These are phyloP conservation scores for Cladochytrium replicatum DNA, from an alignment of 192 early-diverging fungal genomes.

Conservation along the genomic window DNA sequence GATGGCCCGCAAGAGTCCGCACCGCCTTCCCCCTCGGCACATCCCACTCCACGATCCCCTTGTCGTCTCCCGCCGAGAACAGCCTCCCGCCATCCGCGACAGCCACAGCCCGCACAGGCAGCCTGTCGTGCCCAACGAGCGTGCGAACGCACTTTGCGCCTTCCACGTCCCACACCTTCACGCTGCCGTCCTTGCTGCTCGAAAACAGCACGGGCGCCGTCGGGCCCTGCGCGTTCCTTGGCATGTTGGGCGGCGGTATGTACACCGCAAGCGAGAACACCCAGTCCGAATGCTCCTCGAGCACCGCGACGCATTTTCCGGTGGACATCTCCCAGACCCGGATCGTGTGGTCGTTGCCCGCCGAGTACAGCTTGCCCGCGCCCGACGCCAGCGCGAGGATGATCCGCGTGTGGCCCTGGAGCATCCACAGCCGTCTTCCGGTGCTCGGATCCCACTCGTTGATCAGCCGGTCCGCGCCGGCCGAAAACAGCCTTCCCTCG, in stretches of 20 bases:
- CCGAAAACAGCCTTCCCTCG: conserved; percentile 9
- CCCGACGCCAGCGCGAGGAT: conserved; percentile 7
- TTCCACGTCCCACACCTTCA: conserved; percentile 15
- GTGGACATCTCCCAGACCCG: conserved; percentile 16
- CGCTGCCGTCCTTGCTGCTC: conserved; percentile 11
- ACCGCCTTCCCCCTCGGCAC: conserved; percentile 6
- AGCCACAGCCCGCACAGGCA: background rate
- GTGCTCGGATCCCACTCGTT: conserved; percentile 23
- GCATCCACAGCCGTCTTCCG: conserved; percentile 17
- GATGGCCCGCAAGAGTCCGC: conserved; percentile 15
- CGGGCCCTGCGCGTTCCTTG: no score
- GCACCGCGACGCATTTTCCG: conserved; percentile 7
- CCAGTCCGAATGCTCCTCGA: conserved; percentile 17
- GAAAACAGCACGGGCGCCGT: conserved; percentile 13
- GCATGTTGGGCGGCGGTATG: no score
- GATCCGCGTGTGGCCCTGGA: conserved; percentile 7
- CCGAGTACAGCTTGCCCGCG: conserved; percentile 3
- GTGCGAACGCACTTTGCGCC: conserved; percentile 5
- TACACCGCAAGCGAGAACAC: conserved; percentile 23
- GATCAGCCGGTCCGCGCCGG: conserved; percentile 16
- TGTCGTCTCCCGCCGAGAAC: conserved; percentile 16
- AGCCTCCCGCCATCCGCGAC: background rate
- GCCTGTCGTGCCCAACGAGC: conserved; percentile 5
- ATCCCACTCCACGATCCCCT: conserved; percentile 13
- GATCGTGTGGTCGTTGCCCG: no score